Base-by-base conservation (phyloP, 768 basidiomycete species). In the Omphalotus guepiniiformis region DNA sequence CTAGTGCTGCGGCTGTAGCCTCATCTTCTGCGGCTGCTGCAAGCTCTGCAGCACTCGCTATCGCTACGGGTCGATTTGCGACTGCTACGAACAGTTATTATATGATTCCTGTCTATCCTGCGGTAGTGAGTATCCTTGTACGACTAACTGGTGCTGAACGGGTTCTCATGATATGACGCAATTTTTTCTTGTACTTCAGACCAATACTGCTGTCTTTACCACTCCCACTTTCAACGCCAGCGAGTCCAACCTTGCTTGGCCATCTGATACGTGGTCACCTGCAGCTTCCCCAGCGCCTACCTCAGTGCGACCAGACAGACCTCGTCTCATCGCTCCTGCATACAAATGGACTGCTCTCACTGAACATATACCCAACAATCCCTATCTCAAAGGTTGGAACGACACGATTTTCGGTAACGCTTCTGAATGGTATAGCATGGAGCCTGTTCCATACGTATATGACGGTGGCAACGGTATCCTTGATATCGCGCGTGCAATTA, bases 391-490 rank as follows among this genome's bases (percentile, higher is more conserved):
- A 49, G 73, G 67, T 50, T 98, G 95, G 95, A 96, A 99, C 64
- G 74, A 75, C 19, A 87, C 90, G 38, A 97, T 98, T 61, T 88
- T 97, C 54, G 72, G 64, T 42, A 97, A 98, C 66, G 96, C 93
- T 12, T 79, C 88, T 0, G 67, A 72, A n/a, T 93, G 86, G 59
- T 79, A 74, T 60, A 59, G 65, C 42, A 66, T 77, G 19, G 70
- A 75, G n/a, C 80, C 85, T 32, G 85, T 90, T 27, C 57, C 55
- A 18, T 96, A 97, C 63, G 64, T 69, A 53, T 63, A 79, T 59
- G 96, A 99, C 58, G 85, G 88, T 21, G 79, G 78, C 53, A 93
- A 87, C 54, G 96, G 96, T 59, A 92, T 98, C 27, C 75, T 99
- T 23, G 96, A 99, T 59, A 79, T 82, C 52, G 85, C 94, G 16